phyloP scores from a whole-genome alignment of 2,329 filamentous ascomycete genomes.

The Exophiala spinifera region DNA sequence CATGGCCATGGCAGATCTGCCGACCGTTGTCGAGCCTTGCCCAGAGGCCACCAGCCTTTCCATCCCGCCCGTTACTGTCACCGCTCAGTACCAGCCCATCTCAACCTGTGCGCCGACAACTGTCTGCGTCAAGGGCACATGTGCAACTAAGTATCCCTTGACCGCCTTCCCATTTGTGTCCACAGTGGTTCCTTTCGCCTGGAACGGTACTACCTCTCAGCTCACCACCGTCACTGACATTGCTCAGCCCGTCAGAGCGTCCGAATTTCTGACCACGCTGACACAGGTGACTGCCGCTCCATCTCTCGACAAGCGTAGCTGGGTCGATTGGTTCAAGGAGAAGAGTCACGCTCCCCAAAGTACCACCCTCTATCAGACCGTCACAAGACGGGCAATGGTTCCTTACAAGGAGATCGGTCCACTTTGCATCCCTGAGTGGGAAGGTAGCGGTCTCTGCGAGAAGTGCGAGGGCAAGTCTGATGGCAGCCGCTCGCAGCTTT shows the following conservation, averaged over 20 bases:
- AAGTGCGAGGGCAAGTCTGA: conserved; percentile 9
- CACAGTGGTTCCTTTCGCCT: conserved; percentile 18
- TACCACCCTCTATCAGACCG: conserved; percentile 14
- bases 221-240: conserved; percentile 14
- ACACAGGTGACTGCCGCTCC: conserved; percentile 11
- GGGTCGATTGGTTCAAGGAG: conserved; percentile 5
- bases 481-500: conserved; percentile 11
- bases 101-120: neutral
- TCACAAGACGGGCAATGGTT: conserved; percentile 12
- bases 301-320: neutral
- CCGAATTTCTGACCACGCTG: conserved; percentile 11
- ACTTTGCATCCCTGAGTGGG: conserved; percentile 17
- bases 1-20: neutral
- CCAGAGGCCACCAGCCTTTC: neutral
- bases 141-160: conserved; percentile 8
- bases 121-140: conserved; percentile 7
- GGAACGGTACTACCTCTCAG: conserved; percentile 15
- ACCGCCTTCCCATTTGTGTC: conserved; percentile 20
- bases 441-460: conserved; percentile 18
- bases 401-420: conserved; percentile 18
- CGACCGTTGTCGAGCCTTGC: conserved; percentile 1
- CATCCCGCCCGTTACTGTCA: neutral
- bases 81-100: neutral
- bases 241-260: conserved; percentile 12
- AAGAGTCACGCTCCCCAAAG: neutral